These are phyloP conservation scores for Picochlorum sp. DNA, from an alignment of 139 green algal genomes.

Conservation along the genomic window DNA sequence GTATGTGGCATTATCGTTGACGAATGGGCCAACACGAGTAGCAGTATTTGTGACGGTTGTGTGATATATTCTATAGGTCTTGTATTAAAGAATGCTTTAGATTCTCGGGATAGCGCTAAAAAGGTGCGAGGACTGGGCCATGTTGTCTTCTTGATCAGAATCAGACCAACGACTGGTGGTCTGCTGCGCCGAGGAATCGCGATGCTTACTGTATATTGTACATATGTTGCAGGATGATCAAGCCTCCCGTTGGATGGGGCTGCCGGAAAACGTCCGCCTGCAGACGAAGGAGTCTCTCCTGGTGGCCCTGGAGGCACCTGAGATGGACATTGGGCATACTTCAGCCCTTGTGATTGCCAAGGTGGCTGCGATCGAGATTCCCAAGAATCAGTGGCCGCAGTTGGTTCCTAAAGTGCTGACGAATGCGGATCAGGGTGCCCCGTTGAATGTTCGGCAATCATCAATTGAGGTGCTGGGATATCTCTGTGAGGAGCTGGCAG, in stretches of 20 bases:
- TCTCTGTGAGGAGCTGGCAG: constrained; percentile 89
- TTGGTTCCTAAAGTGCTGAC: constrained; percentile 62
- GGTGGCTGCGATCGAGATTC: constrained; percentile 89
- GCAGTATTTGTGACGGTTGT: background rate
- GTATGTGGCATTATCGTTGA: constrained; percentile 4
- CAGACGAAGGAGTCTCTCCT: constrained; percentile 76
- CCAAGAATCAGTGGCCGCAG: constrained; percentile 67
- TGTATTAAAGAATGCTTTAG: constrained; percentile 92
- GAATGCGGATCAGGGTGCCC: constrained; percentile 32
- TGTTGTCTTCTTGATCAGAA: background rate
- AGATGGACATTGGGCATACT: constrained; percentile 48
- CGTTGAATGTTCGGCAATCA: constrained; percentile 55
- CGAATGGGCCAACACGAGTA: background rate
- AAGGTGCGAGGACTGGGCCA: constrained; percentile 34
- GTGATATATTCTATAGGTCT: constrained; percentile 41
- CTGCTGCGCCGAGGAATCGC: too few species aligned
- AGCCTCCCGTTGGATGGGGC: constrained; percentile 54
- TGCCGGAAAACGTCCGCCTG: constrained; percentile 52
- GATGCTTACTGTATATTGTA: background rate
- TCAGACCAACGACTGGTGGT: background rate
- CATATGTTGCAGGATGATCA: constrained; percentile 42
- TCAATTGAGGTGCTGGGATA: constrained; percentile 90
- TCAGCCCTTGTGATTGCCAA: constrained; percentile 87
- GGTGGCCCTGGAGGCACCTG: constrained; percentile 48
- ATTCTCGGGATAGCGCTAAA: constrained; percentile 66